Conservation (phyloP, 2,329 filamentous ascomycete genomes). For the Cytospora mali region DNA sequence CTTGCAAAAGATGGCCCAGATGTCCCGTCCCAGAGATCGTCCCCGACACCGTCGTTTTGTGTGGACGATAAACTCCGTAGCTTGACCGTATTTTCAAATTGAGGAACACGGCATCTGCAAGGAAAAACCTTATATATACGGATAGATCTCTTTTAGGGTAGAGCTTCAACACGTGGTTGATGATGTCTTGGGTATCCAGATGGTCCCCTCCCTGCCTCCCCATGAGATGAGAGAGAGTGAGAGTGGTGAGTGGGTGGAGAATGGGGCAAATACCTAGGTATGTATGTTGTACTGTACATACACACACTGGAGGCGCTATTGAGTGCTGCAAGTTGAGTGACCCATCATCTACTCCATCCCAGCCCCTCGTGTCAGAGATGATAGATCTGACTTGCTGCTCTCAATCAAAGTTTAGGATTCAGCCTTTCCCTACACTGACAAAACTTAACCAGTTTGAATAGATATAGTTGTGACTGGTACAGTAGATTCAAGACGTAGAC, state of each 20-base stretch:
- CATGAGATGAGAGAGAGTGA: not conserved
- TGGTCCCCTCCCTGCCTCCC: no score
- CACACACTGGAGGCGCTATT: no score
- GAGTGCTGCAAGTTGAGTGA: no score
- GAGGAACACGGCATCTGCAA: not conserved
- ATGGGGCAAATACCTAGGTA: conserved; percentile 9
- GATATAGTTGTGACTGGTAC: no score
- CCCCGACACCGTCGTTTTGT: not conserved
- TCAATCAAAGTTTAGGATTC: conserved; percentile 14
- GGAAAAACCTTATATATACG: not conserved
- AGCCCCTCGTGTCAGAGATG: conserved; percentile 14
- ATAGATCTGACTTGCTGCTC: conserved; percentile 18
- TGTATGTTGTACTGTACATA: conserved; percentile 8
- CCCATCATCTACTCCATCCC: no score
- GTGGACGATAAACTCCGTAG: not conserved
- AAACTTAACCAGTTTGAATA: not conserved
- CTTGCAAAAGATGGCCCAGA: no score
- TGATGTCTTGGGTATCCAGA: not conserved
- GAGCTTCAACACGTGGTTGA: not conserved
- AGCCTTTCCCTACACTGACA: not conserved
- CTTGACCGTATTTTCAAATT: not conserved
- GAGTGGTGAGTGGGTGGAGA: conserved; percentile 18
- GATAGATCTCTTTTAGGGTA: not conserved
- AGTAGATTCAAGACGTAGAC: no score
- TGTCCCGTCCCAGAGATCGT: not conserved